A percentile compares a stretch with the other conserved stretches of the same genome.
Conservation (phyloP, 169 alveolate genomes). For the Besnoitia besnoiti region DNA sequence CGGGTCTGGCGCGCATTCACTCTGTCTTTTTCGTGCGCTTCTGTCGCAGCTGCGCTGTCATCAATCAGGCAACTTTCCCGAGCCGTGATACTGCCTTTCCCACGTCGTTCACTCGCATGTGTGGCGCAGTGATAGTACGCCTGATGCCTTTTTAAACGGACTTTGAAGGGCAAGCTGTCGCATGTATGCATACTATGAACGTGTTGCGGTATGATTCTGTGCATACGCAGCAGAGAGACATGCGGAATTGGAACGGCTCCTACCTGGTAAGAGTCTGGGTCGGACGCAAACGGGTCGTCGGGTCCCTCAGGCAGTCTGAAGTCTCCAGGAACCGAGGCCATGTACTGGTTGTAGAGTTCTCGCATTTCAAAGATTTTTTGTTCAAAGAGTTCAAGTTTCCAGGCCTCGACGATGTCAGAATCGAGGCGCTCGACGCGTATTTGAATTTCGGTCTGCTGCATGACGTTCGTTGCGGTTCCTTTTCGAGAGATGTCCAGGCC, state of each 20-base stretch:
- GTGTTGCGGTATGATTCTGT: no score
- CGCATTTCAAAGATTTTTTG: slow-evolving; percentile 65
- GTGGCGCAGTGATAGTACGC: no score
- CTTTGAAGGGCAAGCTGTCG: no score
- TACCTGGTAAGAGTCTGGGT: slow-evolving; percentile 68
- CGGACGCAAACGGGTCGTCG: slow-evolving; percentile 60
- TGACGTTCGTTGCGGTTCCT: slow-evolving; percentile 27
- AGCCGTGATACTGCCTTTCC: no score
- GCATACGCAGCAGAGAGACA: no score
- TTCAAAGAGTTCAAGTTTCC: slow-evolving; percentile 65
- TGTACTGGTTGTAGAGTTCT: slow-evolving; percentile 55
- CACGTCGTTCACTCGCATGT: no score
- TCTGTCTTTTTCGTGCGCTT: background rate
- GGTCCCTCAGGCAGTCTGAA: slow-evolving; percentile 37
- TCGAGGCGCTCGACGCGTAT: slow-evolving; percentile 66
- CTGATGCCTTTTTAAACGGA: no score
- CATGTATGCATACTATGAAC: no score
- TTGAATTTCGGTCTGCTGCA: slow-evolving; percentile 65
- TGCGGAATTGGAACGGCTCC: no score
- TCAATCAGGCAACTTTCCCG: no score
- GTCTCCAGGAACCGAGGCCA: slow-evolving; percentile 24
- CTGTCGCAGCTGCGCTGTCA: no score
- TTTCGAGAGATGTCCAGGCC: slow-evolving; percentile 21
- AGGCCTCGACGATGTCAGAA: slow-evolving; percentile 60
- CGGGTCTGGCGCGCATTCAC: background rate